Evolutionary conservation across 495 filamentous ascomycete genomes (phyloP).

Genomic region (Penicillium salamii): DNA sequence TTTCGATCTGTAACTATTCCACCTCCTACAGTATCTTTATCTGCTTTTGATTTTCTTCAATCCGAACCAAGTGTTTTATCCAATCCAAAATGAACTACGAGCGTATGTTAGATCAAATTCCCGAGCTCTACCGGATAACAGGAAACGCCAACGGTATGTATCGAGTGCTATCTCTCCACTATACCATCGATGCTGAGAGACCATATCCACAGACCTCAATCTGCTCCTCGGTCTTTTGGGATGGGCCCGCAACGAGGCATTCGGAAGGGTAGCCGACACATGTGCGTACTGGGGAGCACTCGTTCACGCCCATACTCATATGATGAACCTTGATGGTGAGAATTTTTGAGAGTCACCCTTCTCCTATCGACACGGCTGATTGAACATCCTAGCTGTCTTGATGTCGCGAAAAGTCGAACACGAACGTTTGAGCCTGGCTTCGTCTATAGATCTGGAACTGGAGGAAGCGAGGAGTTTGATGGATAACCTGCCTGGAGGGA

Average conservation of each 20-base stretch:
- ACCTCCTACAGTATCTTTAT: too few species aligned
- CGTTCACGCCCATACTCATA: conserved; percentile 1
- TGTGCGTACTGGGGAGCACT: conserved; percentile 5
- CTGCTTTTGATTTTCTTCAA: neutral
- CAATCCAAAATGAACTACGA: conserved; percentile 3
- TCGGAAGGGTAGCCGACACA: conserved; percentile 1
- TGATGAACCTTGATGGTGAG: neutral
- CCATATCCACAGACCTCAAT: neutral
- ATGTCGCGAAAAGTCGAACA: neutral
- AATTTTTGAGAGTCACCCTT: neutral
- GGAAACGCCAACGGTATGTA: neutral
- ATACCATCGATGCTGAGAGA: too few species aligned
- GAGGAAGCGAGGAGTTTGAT: neutral
- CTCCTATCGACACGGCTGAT: neutral
- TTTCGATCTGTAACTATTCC: too few species aligned
- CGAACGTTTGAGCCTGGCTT: neutral
- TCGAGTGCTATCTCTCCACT: too few species aligned
- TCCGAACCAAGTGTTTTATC: neutral
- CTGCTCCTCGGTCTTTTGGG: conserved; percentile 1
- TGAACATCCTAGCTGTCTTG: neutral
- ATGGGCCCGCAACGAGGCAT: conserved; percentile 7
- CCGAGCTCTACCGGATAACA: neutral
- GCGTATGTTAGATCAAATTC: neutral
- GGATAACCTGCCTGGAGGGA: neutral
- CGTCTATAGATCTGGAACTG: neutral